Percentiles rank a stretch among this genome's conserved stretches.
Conservation (phyloP, 2,329 filamentous ascomycete genomes). For the Cordyceps cicadae region DNA sequence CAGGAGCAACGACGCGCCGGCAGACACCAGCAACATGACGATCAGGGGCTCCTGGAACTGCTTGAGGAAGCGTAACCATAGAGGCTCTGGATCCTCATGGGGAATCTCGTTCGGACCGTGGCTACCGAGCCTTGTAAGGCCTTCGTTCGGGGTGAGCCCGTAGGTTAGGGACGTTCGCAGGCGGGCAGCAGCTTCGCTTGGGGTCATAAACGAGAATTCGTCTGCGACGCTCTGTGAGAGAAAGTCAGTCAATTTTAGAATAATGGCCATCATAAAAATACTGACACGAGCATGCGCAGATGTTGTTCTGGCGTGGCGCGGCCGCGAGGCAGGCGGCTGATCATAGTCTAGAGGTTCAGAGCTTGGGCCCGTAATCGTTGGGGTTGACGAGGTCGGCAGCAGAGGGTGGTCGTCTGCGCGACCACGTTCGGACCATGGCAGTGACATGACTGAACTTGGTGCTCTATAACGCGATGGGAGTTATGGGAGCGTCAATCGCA, state of each 20-base stretch:
- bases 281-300: conserved; percentile 49
- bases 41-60: conserved; percentile 97
- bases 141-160: conserved; percentile 75
- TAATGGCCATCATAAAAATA: neutral
- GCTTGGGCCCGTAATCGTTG: conserved; percentile 24
- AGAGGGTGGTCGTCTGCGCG: conserved; percentile 24
- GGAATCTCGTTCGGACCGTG: conserved; percentile 92
- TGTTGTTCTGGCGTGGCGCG: conserved; percentile 38
- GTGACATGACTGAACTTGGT: conserved; percentile 25
- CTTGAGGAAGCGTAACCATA: conserved; percentile 92
- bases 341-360: conserved; percentile 20
- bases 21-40: conserved; percentile 80
- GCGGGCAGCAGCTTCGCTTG: conserved; percentile 66
- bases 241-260: neutral
- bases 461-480: neutral
- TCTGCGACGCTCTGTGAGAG: conserved; percentile 44
- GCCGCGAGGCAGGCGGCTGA: conserved; percentile 18
- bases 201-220: conserved; percentile 59
- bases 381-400: conserved; percentile 27
- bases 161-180: conserved; percentile 75
- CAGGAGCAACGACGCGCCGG: conserved; percentile 78
- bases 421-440: conserved; percentile 29
- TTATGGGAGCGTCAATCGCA: conserved; percentile 9
- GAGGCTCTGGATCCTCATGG: conserved; percentile 83
- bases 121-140: conserved; percentile 66